A percentile compares a stretch with the other conserved stretches of the same genome.
These are phyloP conservation scores for Debaryomyces tyrocola DNA, from an alignment of 805 yeast species.

Conservation along the genomic window DNA sequence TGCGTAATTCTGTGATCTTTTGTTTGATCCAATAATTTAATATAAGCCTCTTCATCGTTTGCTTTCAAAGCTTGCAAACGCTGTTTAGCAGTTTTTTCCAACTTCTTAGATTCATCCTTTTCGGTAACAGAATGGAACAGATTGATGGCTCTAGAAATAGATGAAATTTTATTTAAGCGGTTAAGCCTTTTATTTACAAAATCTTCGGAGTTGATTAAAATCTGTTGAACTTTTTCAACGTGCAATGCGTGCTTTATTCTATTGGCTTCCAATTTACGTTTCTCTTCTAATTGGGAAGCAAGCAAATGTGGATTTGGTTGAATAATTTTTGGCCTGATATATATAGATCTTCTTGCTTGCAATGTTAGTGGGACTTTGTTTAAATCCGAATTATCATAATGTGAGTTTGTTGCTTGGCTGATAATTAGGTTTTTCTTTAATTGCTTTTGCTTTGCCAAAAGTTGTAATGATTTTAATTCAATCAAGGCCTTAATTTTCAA, in stretches of 20 bases:
- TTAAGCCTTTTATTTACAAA: slow-evolving; percentile 18
- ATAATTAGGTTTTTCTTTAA: slow-evolving; percentile 61
- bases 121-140: slow-evolving; percentile 59
- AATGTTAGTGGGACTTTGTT: slow-evolving; percentile 55
- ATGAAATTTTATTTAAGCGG: slow-evolving; percentile 24
- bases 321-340: slow-evolving; percentile 65
- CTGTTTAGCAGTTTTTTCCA: slow-evolving; percentile 81
- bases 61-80: slow-evolving; percentile 85
- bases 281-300: slow-evolving; percentile 74
- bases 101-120: slow-evolving; percentile 71
- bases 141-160: slow-evolving; percentile 32
- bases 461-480: slow-evolving; percentile 66
- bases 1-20: slow-evolving; percentile 87
- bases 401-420: slow-evolving; percentile 54
- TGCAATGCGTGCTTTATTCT: slow-evolving; percentile 52
- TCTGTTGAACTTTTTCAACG: slow-evolving; percentile 43
- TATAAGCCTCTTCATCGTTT: slow-evolving; percentile 85
- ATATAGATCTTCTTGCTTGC: slow-evolving; percentile 69
- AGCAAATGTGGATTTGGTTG: slow-evolving; percentile 73
- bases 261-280: slow-evolving; percentile 57
- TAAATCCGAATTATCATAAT: slow-evolving; percentile 51
- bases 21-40: slow-evolving; percentile 79
- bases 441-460: slow-evolving; percentile 69
- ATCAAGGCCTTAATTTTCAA: slow-evolving; percentile 65
- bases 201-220: slow-evolving; percentile 26